phyloP scores from a whole-genome alignment of 108 stramenopile species.

The Epithemia pelagica region DNA sequence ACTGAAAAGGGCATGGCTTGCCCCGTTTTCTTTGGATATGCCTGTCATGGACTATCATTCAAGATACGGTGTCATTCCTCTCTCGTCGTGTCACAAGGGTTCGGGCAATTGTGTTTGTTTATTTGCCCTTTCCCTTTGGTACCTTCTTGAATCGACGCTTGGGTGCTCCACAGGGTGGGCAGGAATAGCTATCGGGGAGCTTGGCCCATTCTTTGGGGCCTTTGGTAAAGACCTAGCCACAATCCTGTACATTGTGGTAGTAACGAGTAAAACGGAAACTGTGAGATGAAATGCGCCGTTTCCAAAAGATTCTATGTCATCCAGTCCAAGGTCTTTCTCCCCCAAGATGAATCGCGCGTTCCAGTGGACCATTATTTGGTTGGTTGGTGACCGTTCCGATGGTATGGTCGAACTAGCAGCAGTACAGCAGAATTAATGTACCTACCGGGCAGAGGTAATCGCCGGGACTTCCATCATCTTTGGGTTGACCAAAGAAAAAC shows the following conservation, averaged over 20 bases:
- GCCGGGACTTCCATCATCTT: conserved; percentile 74
- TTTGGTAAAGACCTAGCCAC: conserved; percentile 85
- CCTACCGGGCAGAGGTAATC: conserved; percentile 72
- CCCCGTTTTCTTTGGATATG: too few species aligned
- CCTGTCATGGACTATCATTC: too few species aligned
- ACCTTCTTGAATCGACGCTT: conserved; percentile 83
- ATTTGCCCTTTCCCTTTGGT: conserved; percentile 48
- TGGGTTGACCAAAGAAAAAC: conserved; percentile 58
- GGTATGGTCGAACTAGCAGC: too few species aligned
- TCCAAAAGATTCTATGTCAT: neutral
- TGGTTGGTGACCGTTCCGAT: too few species aligned
- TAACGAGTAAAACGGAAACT: neutral
- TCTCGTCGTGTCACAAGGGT: too few species aligned
- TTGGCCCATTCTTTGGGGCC: conserved; percentile 78
- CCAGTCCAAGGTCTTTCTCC: neutral
- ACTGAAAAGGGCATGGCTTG: too few species aligned
- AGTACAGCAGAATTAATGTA: too few species aligned
- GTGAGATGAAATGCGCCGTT: neutral
- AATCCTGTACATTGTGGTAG: conserved; percentile 37
- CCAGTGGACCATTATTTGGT: too few species aligned
- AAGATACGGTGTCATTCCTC: too few species aligned
- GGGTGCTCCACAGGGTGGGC: conserved; percentile 75
- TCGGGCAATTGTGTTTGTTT: too few species aligned
- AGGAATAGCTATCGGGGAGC: conserved; percentile 43
- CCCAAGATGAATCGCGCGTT: too few species aligned